Evolutionary conservation across 768 basidiomycete genomes (phyloP).

Genomic region (Strobilomyces confusus): DNA sequence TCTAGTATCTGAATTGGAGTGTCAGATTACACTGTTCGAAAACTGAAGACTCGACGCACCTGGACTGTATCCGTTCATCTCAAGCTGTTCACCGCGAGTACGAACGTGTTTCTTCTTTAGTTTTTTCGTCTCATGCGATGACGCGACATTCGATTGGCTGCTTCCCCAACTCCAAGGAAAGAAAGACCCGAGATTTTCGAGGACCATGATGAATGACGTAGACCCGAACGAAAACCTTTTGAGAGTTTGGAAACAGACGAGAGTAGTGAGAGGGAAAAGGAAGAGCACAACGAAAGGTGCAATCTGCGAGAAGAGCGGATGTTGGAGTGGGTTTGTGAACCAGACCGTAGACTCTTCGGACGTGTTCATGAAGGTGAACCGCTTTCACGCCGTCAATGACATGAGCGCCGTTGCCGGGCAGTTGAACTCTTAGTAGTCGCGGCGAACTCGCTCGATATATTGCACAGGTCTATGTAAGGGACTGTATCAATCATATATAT

Average conservation of each 20-base stretch:
- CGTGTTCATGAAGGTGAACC: conserved; percentile 40
- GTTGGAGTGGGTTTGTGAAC: conserved; percentile 35
- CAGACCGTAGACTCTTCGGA: conserved; percentile 38
- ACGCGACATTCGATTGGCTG: conserved; percentile 18
- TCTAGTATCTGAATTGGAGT: conserved; percentile 17
- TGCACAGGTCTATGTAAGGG: background rate
- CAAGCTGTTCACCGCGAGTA: conserved; percentile 55
- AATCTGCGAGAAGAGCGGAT: conserved; percentile 50
- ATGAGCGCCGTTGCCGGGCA: conserved; percentile 23
- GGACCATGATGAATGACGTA: conserved; percentile 43
- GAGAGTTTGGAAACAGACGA: conserved; percentile 28
- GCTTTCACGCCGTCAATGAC: conserved; percentile 27
- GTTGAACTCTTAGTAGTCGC: conserved; percentile 15
- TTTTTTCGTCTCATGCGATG: conserved; percentile 38
- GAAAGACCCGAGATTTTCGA: conserved; percentile 51
- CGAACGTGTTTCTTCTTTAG: conserved; percentile 47
- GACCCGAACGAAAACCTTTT: conserved; percentile 29
- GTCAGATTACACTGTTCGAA: background rate
- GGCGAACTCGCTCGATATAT: conserved; percentile 20
- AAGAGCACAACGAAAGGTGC: conserved; percentile 55
- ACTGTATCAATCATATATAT: no score
- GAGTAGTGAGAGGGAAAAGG: conserved; percentile 35
- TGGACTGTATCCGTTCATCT: conserved; percentile 35
- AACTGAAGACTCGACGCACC: conserved; percentile 21
- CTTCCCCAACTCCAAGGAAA: conserved; percentile 66